Evolutionary conservation across 192 early-diverging fungal genomes (phyloP), one percentile per base, ranked within the genome.

Genomic region (Rhizophagus sp.): DNA sequence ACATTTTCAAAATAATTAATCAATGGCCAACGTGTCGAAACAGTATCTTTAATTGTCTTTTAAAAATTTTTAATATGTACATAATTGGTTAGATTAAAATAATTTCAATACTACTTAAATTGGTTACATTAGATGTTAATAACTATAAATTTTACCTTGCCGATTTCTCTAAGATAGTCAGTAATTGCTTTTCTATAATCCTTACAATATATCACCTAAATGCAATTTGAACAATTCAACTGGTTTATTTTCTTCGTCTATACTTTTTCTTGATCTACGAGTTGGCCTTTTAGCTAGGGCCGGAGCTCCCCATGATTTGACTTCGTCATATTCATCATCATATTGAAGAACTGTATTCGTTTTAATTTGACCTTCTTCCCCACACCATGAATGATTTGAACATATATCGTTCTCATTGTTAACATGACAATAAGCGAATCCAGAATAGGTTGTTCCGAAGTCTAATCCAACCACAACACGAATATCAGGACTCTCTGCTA

Each of bases 211-310:
- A 57, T 61, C 50, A 11, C 27, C 34, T 19, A 50, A 17, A 75
- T 61, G 50, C 1, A 75, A 52, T 61, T 75, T 75, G 15, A 75
- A 75, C 11, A 75, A 39, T n/a, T 75, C 73, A 19, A 57, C 52
- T 2, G 52, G 52, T 57, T 27, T 66, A 57, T 5, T 27, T 57
- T 2, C 0, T 57, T 10, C 0, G 11, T 44, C 9, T n/a, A 11
- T 57, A 22, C 4, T 4, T 57, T 19, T 17, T 19, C 22, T 15
- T 15, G n/a, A n/a, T n/a, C n/a, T n/a, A 57, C 52, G 52, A 19
- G 15, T 57, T 57, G 3, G 52, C 52, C 22, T 57, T 57, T 57
- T 57, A 19, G 52, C 52, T 4, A 57, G 19, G 22, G 52, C 52
- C 3, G 52, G 52, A 19, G 52, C 52, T 17, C 52, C 52, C 52